These are phyloP conservation scores for Zizania latifolia DNA, from an alignment of 176 grass and related monocot genomes.

Conservation along the genomic window DNA sequence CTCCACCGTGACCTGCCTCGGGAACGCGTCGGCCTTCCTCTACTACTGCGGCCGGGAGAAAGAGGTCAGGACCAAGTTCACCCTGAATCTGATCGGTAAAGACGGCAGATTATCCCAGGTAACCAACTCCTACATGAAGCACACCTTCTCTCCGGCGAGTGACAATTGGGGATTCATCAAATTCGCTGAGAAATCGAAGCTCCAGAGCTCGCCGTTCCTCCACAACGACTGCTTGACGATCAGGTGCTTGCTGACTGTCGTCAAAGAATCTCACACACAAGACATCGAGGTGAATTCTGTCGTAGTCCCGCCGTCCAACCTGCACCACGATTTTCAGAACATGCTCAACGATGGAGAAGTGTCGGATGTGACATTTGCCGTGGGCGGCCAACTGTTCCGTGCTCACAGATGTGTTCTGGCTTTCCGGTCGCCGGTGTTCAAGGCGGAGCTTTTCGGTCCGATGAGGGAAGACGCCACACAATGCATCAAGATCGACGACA, in stretches of 20 bases:
- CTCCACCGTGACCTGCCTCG: neutral
- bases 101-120: slow-evolving; percentile 11
- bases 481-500: slow-evolving; percentile 6
- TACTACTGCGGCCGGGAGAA: slow-evolving; percentile 12
- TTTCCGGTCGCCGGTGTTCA: slow-evolving; percentile 17
- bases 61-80: slow-evolving; percentile 27
- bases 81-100: slow-evolving; percentile 14
- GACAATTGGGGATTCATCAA: slow-evolving; percentile 43
- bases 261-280: neutral
- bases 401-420: slow-evolving; percentile 26
- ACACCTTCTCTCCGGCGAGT: slow-evolving; percentile 20
- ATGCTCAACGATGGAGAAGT: neutral
- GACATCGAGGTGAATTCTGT: neutral
- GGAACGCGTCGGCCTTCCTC: slow-evolving; percentile 33
- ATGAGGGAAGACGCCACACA: neutral
- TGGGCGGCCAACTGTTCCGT: neutral
- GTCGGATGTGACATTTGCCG: slow-evolving; percentile 12
- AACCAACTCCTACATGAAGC: slow-evolving; percentile 20
- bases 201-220: slow-evolving; percentile 19
- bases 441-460: neutral
- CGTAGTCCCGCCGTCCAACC: neutral
- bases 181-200: slow-evolving; percentile 34
- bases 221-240: slow-evolving; percentile 13
- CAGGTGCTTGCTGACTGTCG: neutral
- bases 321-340: neutral